Evolutionary conservation across 805 yeast species (phyloP).

Genomic region (Blastobotrys muscicola): DNA sequence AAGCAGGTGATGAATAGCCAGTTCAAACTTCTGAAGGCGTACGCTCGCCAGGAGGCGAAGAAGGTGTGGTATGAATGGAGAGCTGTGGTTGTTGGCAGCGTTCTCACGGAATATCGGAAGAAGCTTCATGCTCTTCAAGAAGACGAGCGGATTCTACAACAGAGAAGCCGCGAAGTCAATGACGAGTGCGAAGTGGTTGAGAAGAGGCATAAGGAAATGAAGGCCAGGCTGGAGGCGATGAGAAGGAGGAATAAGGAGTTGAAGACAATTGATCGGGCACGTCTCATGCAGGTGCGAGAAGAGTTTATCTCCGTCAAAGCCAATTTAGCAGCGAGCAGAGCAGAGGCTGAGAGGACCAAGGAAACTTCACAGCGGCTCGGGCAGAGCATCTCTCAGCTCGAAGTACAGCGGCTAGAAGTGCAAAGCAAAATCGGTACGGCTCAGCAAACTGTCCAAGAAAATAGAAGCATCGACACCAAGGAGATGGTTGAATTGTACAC

Average conservation of each 20-base stretch:
- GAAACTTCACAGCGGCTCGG: slow-evolving; percentile 7
- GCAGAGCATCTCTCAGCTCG: slow-evolving; percentile 9
- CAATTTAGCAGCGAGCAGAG: slow-evolving; percentile 5
- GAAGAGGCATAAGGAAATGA: slow-evolving; percentile 12
- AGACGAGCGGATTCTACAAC: slow-evolving; percentile 11
- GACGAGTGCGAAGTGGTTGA: slow-evolving; percentile 9
- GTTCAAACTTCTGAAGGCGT: slow-evolving; percentile 41
- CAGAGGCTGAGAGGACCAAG: slow-evolving; percentile 1
- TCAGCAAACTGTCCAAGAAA: slow-evolving; percentile 14
- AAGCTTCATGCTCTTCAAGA: slow-evolving; percentile 14
- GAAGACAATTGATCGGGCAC: slow-evolving; percentile 13
- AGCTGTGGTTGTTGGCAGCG: slow-evolving; percentile 38
- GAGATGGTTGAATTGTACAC: slow-evolving; percentile 10
- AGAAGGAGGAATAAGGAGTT: slow-evolving; percentile 10
- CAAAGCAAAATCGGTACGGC: slow-evolving; percentile 12
- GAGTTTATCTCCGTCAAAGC: slow-evolving; percentile 9
- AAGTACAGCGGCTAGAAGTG: slow-evolving; percentile 4
- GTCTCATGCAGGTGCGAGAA: slow-evolving; percentile 9
- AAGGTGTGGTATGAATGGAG: slow-evolving; percentile 60
- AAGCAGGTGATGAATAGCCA: slow-evolving; percentile 38
- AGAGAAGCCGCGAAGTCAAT: not conserved
- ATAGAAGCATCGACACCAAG: slow-evolving; percentile 13
- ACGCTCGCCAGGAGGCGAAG: slow-evolving; percentile 43
- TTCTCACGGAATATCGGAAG: slow-evolving; percentile 26
- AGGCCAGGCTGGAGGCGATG: slow-evolving; percentile 12